Evolutionary conservation across 495 filamentous ascomycete genomes (phyloP).

Genomic region (Parmelia sp.): DNA sequence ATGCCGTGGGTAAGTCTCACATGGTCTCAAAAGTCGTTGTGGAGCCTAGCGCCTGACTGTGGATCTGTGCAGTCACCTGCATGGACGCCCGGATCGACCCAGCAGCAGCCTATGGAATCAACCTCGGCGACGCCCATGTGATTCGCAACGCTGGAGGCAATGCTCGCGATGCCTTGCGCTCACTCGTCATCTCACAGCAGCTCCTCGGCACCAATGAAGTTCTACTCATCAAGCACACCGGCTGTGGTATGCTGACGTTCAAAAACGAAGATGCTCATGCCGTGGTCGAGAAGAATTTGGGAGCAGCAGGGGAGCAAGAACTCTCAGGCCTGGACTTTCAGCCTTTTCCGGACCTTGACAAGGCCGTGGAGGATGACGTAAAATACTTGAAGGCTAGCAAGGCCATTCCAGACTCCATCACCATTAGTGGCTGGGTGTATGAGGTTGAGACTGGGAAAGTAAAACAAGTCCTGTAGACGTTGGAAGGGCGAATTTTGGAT

Average conservation of each 20-base stretch:
- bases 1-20: slow-evolving; percentile 44
- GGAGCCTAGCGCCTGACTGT: slow-evolving; percentile 25
- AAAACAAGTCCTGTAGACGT: slow-evolving; percentile 42
- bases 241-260: slow-evolving; percentile 81
- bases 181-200: slow-evolving; percentile 74
- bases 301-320: slow-evolving; percentile 38
- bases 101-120: slow-evolving; percentile 62
- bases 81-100: slow-evolving; percentile 83
- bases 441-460: slow-evolving; percentile 73
- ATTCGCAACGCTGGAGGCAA: slow-evolving; percentile 72
- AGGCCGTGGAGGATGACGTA: slow-evolving; percentile 62
- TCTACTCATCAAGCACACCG: slow-evolving; percentile 68
- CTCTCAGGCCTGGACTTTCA: slow-evolving; percentile 53
- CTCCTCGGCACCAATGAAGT: slow-evolving; percentile 74
- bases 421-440: slow-evolving; percentile 71
- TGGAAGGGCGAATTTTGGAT: neutral
- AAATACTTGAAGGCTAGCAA: slow-evolving; percentile 51
- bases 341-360: slow-evolving; percentile 57
- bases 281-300: slow-evolving; percentile 53
- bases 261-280: slow-evolving; percentile 55
- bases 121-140: slow-evolving; percentile 71
- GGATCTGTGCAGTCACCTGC: slow-evolving; percentile 54
- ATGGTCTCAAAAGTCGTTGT: neutral
- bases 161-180: slow-evolving; percentile 62
- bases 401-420: slow-evolving; percentile 51